A percentile compares a stretch with the other conserved stretches of the same genome.
Evolutionary conservation across 2,329 filamentous ascomycete genomes (phyloP).

Genomic region (Sporothrix curviconia): DNA sequence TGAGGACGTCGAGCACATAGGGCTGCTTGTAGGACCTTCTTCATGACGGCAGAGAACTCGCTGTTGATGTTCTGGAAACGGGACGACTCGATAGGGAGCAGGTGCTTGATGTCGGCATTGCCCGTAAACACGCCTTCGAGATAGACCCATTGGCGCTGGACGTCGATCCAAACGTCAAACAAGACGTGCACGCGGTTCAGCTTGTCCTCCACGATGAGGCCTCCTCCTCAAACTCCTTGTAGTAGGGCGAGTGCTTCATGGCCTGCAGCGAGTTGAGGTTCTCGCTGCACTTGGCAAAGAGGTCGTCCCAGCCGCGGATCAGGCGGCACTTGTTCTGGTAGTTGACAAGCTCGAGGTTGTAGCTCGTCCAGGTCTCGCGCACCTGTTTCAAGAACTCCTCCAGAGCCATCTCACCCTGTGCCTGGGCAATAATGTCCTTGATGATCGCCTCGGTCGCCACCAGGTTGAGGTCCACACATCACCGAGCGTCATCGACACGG

Average conservation of each 20-base stretch:
- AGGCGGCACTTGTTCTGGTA: slow-evolving; percentile 98
- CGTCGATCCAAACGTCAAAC: slow-evolving; percentile 99
- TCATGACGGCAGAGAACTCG: slow-evolving; percentile 98
- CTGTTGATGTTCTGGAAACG: slow-evolving; percentile 99
- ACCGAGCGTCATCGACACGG: slow-evolving; percentile 90
- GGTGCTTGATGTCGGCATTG: slow-evolving; percentile 97
- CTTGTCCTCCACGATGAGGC: slow-evolving; percentile 94
- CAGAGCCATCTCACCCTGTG: slow-evolving; percentile 94
- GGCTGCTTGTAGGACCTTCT: slow-evolving; percentile 97
- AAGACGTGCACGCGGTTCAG: slow-evolving; percentile 94
- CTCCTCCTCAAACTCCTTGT: slow-evolving; percentile 98
- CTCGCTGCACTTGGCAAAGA: slow-evolving; percentile 97
- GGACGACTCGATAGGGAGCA: slow-evolving; percentile 91
- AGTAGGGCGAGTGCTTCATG: slow-evolving; percentile 98
- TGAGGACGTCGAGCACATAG: slow-evolving; percentile 89
- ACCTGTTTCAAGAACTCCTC: slow-evolving; percentile 97
- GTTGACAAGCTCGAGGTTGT: slow-evolving; percentile 85
- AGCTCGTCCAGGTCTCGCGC: slow-evolving; percentile 93
- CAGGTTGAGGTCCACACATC: slow-evolving; percentile 96
- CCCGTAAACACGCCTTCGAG: slow-evolving; percentile 97
- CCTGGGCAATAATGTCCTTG: slow-evolving; percentile 87
- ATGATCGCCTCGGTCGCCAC: slow-evolving; percentile 81
- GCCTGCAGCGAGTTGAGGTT: slow-evolving; percentile 95
- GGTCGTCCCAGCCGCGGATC: slow-evolving; percentile 94
- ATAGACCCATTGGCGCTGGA: slow-evolving; percentile 99